Percentiles rank a stretch among this genome's conserved stretches.
Evolutionary conservation across 805 yeast species (phyloP).

Genomic region (Saccharomycopsis oosterbeekiorum): DNA sequence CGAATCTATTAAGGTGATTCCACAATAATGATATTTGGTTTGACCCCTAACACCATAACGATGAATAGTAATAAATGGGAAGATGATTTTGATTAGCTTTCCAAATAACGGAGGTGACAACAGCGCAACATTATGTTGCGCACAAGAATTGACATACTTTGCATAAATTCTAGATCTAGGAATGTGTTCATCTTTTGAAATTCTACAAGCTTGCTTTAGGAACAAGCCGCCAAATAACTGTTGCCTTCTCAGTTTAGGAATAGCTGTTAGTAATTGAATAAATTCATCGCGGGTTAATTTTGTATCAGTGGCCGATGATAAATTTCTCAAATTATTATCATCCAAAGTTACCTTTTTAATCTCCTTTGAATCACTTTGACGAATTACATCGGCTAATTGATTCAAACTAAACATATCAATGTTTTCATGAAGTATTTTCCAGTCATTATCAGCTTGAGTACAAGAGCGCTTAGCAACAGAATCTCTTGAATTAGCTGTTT

Average conservation of each 20-base stretch:
- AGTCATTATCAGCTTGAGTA: slow-evolving; percentile 17
- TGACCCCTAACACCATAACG: slow-evolving; percentile 73
- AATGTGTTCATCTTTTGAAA: slow-evolving; percentile 40
- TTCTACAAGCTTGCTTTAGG: slow-evolving; percentile 56
- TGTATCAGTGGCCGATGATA: neutral
- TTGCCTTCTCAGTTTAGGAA: slow-evolving; percentile 26
- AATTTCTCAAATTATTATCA: neutral
- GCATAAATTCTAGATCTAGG: slow-evolving; percentile 63
- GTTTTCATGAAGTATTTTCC: slow-evolving; percentile 14
- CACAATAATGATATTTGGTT: slow-evolving; percentile 75
- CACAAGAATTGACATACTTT: slow-evolving; percentile 50
- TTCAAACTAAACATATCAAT: slow-evolving; percentile 3
- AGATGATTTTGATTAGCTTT: slow-evolving; percentile 51
- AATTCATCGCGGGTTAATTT: slow-evolving; percentile 14
- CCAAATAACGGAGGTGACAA: slow-evolving; percentile 74
- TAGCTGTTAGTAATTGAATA: slow-evolving; percentile 24
- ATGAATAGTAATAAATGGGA: slow-evolving; percentile 58
- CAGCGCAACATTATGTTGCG: slow-evolving; percentile 44
- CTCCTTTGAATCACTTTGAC: slow-evolving; percentile 3
- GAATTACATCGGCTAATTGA: slow-evolving; percentile 2
- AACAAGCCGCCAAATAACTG: slow-evolving; percentile 80
- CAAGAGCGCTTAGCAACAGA: slow-evolving; percentile 5
- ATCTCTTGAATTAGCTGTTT: slow-evolving; percentile 3
- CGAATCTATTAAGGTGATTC: slow-evolving; percentile 39
- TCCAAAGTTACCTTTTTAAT: neutral